These are phyloP conservation scores for Pleoardoris graminearum DNA, from an alignment of 2,329 filamentous ascomycete genomes.

Conservation along the genomic window DNA sequence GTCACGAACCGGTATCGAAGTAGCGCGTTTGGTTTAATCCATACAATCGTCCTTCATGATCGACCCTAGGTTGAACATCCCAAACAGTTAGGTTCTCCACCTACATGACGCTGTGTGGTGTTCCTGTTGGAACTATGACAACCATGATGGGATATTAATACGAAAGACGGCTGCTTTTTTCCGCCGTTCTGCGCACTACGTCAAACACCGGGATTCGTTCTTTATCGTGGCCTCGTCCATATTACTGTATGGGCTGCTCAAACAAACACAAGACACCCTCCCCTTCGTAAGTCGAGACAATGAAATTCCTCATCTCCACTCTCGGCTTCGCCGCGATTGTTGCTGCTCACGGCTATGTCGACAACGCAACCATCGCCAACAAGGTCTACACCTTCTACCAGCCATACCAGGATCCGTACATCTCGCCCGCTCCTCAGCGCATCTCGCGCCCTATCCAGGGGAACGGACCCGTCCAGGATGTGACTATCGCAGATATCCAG, in stretches of 20 bases:
- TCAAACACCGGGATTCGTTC: constrained; percentile 24
- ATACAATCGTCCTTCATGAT: constrained; percentile 33
- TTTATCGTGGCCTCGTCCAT: constrained; percentile 4
- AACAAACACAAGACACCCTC: constrained; percentile 9
- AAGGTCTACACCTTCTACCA: constrained; percentile 42
- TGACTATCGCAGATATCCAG: constrained; percentile 59
- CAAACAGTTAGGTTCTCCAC: constrained; percentile 21
- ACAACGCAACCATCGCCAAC: constrained; percentile 40
- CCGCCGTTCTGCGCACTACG: constrained; percentile 19
- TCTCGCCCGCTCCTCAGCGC: constrained; percentile 48
- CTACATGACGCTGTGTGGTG: constrained; percentile 9
- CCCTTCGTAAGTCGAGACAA: constrained; percentile 23
- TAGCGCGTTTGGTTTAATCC: constrained; percentile 40
- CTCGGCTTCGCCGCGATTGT: constrained; percentile 34
- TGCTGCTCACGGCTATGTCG: constrained; percentile 42
- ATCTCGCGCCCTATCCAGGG: constrained; percentile 62
- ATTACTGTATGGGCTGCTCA: constrained; percentile 6
- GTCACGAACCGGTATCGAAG: constrained; percentile 14
- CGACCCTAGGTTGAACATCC: constrained; percentile 24
- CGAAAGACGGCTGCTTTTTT: constrained; percentile 24
- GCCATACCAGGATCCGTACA: constrained; percentile 42
- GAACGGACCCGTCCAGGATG: constrained; percentile 61
- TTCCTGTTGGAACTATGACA: constrained; percentile 8
- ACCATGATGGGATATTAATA: constrained; percentile 2
- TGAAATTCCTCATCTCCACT: constrained; percentile 39